These are phyloP conservation scores for Uronychia binucleata DNA, from an alignment of 73 alveolate genomes.

Conservation along the genomic window DNA sequence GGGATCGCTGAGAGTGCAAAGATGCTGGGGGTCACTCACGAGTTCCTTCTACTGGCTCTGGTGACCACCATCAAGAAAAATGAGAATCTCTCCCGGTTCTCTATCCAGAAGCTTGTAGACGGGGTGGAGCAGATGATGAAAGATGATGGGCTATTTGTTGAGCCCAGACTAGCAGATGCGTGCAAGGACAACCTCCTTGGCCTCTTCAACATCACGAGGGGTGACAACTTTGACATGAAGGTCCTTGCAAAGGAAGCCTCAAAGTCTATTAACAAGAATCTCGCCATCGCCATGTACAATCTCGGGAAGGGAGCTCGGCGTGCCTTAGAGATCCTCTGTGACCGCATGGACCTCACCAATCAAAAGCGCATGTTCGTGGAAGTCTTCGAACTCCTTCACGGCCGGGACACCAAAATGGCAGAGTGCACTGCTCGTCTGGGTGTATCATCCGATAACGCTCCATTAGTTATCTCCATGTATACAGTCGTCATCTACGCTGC, in stretches of 20 bases:
- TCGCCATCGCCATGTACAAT: background rate
- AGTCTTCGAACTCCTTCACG: background rate
- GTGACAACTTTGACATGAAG: constrained; percentile 2
- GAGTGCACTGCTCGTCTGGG: background rate
- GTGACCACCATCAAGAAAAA: background rate
- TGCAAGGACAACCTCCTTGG: background rate
- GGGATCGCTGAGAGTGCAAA: background rate
- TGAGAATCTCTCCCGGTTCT: background rate
- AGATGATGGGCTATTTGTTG: background rate
- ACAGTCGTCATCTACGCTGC: background rate
- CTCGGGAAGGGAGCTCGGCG: background rate
- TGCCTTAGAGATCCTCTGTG: background rate
- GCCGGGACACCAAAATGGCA: background rate
- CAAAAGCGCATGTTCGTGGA: constrained; percentile 1
- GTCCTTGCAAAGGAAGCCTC: background rate
- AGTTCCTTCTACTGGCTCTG: background rate
- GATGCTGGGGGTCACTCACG: too few species aligned
- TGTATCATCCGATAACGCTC: background rate
- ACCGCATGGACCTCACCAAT: background rate
- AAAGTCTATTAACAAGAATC: background rate
- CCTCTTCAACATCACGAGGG: background rate
- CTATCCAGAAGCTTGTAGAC: background rate
- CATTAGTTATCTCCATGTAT: background rate
- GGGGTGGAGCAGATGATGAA: background rate
- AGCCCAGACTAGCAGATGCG: background rate